Conservation (phyloP, 2,329 filamentous ascomycete species). For the Calonectria crousiana region DNA sequence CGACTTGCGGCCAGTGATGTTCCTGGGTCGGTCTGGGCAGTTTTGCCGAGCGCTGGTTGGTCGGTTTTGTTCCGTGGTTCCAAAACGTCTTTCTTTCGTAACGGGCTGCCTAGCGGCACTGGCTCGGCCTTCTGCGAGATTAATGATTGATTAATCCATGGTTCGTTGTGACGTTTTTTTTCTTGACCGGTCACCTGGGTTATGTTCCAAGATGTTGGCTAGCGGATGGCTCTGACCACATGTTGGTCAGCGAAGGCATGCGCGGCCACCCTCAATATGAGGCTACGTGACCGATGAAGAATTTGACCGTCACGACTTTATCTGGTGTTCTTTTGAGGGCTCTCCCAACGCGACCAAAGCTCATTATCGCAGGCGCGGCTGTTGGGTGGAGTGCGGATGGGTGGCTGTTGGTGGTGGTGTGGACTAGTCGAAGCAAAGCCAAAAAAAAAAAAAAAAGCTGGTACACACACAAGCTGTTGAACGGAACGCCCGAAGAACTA, state of each 20-base stretch:
- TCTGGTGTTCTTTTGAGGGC: neutral
- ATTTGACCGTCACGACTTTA: neutral
- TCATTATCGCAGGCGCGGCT: neutral
- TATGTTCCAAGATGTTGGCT: conserved; percentile 21
- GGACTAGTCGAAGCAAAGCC: neutral
- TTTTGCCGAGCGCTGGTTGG: conserved; percentile 14
- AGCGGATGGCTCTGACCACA: conserved; percentile 19
- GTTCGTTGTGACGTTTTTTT: conserved; percentile 17
- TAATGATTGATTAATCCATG: conserved; percentile 15
- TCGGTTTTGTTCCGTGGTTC: conserved; percentile 17
- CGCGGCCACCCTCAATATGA: neutral
- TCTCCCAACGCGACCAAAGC: neutral
- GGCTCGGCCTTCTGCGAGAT: conserved; percentile 18
- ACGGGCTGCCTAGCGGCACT: conserved; percentile 13
- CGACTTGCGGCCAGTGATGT: conserved; percentile 29
- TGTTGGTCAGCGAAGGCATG: conserved; percentile 17
- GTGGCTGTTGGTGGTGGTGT: conserved; percentile 1
- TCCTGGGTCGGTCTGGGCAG: neutral
- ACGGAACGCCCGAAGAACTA: conserved; percentile 21
- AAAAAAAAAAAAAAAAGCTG: neutral
- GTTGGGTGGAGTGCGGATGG: conserved; percentile 3
- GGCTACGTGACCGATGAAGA: conserved; percentile 16
- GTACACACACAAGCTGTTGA: conserved; percentile 5
- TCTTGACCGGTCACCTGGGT: conserved; percentile 16
- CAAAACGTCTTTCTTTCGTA: conserved; percentile 14